These are phyloP conservation scores for Solanum peruvianum DNA, from an alignment of 257 asterid species.

Conservation along the genomic window DNA sequence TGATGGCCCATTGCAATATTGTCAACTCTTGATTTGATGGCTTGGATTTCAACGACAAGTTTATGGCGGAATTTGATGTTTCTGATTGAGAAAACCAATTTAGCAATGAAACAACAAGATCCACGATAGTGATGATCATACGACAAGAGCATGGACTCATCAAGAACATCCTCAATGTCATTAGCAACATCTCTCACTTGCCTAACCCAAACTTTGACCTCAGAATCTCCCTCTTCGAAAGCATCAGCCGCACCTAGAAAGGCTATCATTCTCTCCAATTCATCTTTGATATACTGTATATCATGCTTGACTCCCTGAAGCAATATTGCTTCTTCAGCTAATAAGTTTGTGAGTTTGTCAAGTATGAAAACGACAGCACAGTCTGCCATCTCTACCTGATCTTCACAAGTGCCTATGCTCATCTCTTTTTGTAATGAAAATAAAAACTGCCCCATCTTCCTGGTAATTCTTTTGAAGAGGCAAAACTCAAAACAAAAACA, in stretches of 20 bases:
- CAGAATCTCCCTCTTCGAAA: background rate
- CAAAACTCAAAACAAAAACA: background rate
- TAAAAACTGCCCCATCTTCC: background rate
- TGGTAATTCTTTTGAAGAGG: background rate
- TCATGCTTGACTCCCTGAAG: background rate
- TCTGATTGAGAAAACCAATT: background rate
- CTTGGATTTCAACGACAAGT: conserved; percentile 9
- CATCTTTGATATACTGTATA: background rate
- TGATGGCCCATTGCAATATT: conserved; percentile 2
- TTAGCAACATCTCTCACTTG: conserved; percentile 3
- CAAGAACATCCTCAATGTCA: conserved; percentile 7
- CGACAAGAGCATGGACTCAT: conserved; percentile 6
- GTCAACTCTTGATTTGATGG: background rate
- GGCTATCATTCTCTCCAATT: background rate
- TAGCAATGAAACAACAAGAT: background rate
- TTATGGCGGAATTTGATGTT: conserved; percentile 1
- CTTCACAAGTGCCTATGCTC: background rate
- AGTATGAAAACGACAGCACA: background rate
- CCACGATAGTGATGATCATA: background rate
- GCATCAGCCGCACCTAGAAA: conserved; percentile 4
- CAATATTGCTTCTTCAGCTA: background rate
- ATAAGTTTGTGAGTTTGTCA: background rate
- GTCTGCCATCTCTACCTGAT: background rate
- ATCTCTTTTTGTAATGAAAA: background rate
- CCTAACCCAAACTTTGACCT: background rate